Evolutionary conservation across 1,139 yeast genomes (phyloP).

Genomic region (Pneumocystis murina): DNA sequence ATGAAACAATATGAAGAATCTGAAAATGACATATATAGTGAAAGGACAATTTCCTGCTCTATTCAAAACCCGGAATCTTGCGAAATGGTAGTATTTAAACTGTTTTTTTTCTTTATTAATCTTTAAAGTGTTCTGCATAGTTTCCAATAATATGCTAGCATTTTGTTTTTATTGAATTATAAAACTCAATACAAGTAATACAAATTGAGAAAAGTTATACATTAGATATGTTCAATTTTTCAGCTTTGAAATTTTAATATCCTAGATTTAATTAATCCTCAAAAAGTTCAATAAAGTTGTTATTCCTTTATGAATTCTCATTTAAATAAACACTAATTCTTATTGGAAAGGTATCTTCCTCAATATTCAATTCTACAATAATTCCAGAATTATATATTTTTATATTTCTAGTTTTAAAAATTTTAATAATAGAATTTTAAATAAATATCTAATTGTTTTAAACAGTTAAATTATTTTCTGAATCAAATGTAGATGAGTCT

Average conservation of each 20-base stretch:
- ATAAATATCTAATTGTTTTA: not conserved
- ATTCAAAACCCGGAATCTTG: slow-evolving; percentile 94
- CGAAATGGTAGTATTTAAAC: slow-evolving; percentile 41
- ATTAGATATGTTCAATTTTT: not conserved
- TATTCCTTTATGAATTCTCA: not conserved
- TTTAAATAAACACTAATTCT: not conserved
- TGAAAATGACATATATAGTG: slow-evolving; percentile 63
- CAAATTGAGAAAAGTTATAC: not conserved
- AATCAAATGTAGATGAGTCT: not conserved
- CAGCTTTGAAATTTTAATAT: not conserved
- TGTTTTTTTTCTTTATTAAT: not conserved
- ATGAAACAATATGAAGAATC: slow-evolving; percentile 20
- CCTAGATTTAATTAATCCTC: not conserved
- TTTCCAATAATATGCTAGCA: too few species aligned
- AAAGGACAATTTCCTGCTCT: slow-evolving; percentile 91
- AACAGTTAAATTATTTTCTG: not conserved
- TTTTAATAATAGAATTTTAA: not conserved
- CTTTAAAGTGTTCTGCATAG: slow-evolving; percentile 1
- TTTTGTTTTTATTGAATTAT: not conserved
- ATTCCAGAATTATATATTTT: not conserved
- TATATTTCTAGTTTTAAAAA: not conserved
- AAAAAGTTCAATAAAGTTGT: not conserved
- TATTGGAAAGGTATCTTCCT: not conserved
- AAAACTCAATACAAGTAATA: not conserved
- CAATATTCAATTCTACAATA: not conserved